Evolutionary conservation across 2,329 filamentous ascomycete genomes (phyloP), one percentile per base, ranked within the genome.

Genomic region (Aspergillus brunneoviolaceus): DNA sequence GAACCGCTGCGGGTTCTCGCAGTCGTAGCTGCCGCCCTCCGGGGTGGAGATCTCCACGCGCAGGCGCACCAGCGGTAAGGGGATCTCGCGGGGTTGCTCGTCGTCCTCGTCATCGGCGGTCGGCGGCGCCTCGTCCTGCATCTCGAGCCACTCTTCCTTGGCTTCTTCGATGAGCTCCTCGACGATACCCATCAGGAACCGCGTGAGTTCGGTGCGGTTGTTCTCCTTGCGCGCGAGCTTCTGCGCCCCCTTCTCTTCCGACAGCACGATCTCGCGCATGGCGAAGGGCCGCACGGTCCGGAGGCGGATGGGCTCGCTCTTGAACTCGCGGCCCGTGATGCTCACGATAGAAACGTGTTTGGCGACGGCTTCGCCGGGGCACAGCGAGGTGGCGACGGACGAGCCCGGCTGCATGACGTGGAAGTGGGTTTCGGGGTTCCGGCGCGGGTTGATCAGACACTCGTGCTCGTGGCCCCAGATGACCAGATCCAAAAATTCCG

Each of bases 381-480:
- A 88, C 0, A 99, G 81, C 0, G 95, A 98, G 1, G 95, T 99
- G 0, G 94, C 95, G 0, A 99, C 89, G 0, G 95, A 98, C 0
- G 95, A 99, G 0, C 95, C 95, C 0, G 95, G 95, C 70, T 99
- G 95, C 86, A 99, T 97, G 64, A 99, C 94, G 67, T 95, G 87
- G 68, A 99, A 99, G 0, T 89, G 89, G 51, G 89, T 96, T 70
- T 96, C 92, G 0, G 90, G 86, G 68, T 98, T 99, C 51, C 87
- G 82, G 1, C 81, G 80, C 0, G 95, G 95, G 49, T 96, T 88
- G 64, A 99, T 96, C 7, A 94, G 75, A 71, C 95, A 99, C 74
- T 99, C 94, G 72, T 99, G 95, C 76, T 99, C 95, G 70, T 99
- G 95, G 3, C 95, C 95, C 95, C 95, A 99, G 54, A 99, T 85